Evolutionary conservation across 2,329 filamentous ascomycete genomes (phyloP), one percentile per base, ranked within the genome.

Genomic region (Aspergillus ustus): DNA sequence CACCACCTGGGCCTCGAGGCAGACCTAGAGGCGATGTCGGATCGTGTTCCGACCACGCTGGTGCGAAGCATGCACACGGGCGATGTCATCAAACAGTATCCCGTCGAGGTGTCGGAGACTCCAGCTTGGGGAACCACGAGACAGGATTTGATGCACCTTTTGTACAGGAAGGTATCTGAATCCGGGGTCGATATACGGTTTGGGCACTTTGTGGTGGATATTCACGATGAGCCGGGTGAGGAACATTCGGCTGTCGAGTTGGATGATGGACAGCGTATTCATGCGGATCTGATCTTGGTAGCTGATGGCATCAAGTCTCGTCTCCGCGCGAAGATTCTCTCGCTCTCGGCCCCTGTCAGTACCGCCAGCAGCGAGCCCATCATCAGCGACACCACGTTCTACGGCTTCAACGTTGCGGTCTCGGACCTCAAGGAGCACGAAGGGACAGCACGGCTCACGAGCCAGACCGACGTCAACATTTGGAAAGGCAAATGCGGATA

Each of bases 1-100:
- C 72, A 76, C 46, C 68, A 72, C 7, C 59, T 81, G 76, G 72
- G 78, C 73, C 45, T 73, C 78, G 53, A 75, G 74, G 64, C 72
- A 17, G 49, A 59, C 31, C 37, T 59, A 13, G 22, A 40, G 11
- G 34, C 34, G 4, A 40, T 40, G 34, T 40, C 34, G 15, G 34
- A 40, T 15, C 34, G 34, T 40, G 34, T 40, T 2, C 34, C 34
- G 15, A 40, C 34, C 5, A 40, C 34, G 15, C 34, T 40, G 9
- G 34, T 40, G 34, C 34, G 34, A 4, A 15, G 15, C 34, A 40
- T 40, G 34, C 13, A 11, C 2, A 40, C 9, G 13, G 34, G 34
- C 1, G 34, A 40, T 9, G 11, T 40, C 9, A 40, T 40, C 11
- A 40, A 40, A 4, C 34, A 11, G 34, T 40, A 40, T 40, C 34